Conservation (phyloP, 352 stramenopile genomes). For the Thraustotheca clavata region DNA sequence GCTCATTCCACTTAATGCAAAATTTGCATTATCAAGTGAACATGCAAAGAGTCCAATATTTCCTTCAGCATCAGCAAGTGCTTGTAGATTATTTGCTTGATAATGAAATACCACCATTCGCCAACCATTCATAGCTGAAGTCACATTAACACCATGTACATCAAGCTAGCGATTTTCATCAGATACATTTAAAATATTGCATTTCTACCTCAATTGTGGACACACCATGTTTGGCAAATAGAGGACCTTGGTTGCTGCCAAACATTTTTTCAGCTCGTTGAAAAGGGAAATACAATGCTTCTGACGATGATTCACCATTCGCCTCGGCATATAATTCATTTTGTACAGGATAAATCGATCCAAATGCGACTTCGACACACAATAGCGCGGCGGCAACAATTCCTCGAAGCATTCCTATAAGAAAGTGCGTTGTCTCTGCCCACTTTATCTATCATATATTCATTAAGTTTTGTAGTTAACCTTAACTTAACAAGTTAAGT, state of each 20-base stretch:
- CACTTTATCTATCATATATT: background rate
- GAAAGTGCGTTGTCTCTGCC: background rate
- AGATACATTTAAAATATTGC: background rate
- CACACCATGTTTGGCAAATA: slow-evolving; percentile 53
- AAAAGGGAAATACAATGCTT: slow-evolving; percentile 32
- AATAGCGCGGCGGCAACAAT: background rate
- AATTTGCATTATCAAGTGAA: slow-evolving; percentile 26
- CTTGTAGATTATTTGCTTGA: slow-evolving; percentile 62
- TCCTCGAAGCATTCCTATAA: background rate
- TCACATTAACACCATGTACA: slow-evolving; percentile 64
- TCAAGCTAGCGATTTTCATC: slow-evolving; percentile 31
- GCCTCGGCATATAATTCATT: background rate
- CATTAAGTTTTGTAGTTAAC: background rate
- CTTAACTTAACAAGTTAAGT: background rate
- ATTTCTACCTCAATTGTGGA: slow-evolving; percentile 47
- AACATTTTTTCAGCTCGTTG: slow-evolving; percentile 84
- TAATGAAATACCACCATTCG: slow-evolving; percentile 77
- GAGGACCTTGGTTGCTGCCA: slow-evolving; percentile 52
- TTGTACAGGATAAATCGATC: background rate
- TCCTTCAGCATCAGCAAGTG: slow-evolving; percentile 47
- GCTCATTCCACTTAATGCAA: slow-evolving; percentile 55
- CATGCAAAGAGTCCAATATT: slow-evolving; percentile 75
- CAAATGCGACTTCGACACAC: background rate
- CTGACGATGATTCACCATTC: background rate
- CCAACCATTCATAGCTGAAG: slow-evolving; percentile 51